Evolutionary conservation across 441 rosid species (phyloP).

Genomic region (Kokia cookei): DNA sequence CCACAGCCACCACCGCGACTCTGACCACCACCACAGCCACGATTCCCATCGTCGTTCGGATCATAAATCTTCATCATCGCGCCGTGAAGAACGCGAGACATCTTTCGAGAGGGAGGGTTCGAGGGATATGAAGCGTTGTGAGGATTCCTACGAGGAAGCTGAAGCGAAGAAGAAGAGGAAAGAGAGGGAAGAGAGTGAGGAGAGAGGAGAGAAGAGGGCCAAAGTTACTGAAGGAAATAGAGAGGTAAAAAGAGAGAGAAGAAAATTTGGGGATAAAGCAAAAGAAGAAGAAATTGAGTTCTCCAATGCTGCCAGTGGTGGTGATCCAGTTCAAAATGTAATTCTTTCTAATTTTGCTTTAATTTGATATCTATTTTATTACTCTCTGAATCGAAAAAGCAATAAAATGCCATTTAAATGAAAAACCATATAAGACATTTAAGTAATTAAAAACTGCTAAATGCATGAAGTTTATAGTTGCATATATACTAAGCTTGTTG

Average conservation of each 20-base stretch:
- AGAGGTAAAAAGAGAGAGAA: constrained; percentile 27
- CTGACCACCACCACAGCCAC: constrained; percentile 39
- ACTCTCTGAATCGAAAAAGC: no score
- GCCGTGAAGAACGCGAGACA: constrained; percentile 54
- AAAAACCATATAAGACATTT: no score
- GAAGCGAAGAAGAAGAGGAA: constrained; percentile 40
- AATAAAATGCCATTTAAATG: no score
- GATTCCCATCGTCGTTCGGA: constrained; percentile 25
- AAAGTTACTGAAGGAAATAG: constrained; percentile 36
- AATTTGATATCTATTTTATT: not conserved
- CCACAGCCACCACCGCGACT: constrained; percentile 31
- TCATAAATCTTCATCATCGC: constrained; percentile 41
- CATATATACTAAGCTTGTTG: no score
- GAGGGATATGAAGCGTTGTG: constrained; percentile 22
- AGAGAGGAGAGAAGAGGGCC: constrained; percentile 37
- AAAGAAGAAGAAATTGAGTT: constrained; percentile 28
- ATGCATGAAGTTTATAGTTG: no score
- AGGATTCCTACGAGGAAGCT: constrained; percentile 21
- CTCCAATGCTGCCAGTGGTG: constrained; percentile 11
- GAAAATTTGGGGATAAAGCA: constrained; percentile 53
- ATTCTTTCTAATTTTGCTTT: constrained; percentile 17
- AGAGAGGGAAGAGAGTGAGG: constrained; percentile 49
- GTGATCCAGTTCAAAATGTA: constrained; percentile 39
- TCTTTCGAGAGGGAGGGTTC: constrained; percentile 31
- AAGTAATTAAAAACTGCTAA: no score